Conservation (phyloP, 768 basidiomycete genomes). For the Kondoa subrosea region DNA sequence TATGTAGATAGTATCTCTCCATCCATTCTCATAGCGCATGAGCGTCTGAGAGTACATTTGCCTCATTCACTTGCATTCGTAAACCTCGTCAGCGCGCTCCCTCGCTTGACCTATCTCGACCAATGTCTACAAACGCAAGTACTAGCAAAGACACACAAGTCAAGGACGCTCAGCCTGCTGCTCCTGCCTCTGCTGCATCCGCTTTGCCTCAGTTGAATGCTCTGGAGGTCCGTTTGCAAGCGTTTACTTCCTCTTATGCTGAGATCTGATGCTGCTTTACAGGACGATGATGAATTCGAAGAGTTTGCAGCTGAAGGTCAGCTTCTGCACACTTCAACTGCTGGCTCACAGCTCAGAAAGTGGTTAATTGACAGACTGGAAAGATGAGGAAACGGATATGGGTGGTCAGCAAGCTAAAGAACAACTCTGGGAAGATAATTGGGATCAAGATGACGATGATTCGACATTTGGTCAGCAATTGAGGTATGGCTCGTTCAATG, state of each 20-base stretch:
- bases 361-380: constrained; percentile 1
- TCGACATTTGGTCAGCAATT: constrained; percentile 91
- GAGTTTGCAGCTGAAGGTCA: constrained; percentile 13
- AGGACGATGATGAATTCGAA: constrained; percentile 29
- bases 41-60: too few relatives aligned
- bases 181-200: constrained; percentile 2
- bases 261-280: background rate
- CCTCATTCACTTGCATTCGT: too few relatives aligned
- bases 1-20: too few relatives aligned
- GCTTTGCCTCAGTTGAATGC: constrained; percentile 18
- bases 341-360: background rate
- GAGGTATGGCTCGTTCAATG: constrained; percentile 44
- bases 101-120: background rate
- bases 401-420: constrained; percentile 45
- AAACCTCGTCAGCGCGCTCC: background rate
- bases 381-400: constrained; percentile 21
- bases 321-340: background rate
- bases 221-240: constrained; percentile 7
- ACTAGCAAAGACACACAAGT: background rate
- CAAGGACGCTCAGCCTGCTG: constrained; percentile 9
- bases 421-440: constrained; percentile 97
- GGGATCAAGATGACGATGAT: constrained; percentile 98
- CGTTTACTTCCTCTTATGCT: background rate
- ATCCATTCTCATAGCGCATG: too few relatives aligned
- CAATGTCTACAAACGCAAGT: background rate